phyloP scores from a whole-genome alignment of 164 flowering plant species.

The Magnolia kwangsiensis region DNA sequence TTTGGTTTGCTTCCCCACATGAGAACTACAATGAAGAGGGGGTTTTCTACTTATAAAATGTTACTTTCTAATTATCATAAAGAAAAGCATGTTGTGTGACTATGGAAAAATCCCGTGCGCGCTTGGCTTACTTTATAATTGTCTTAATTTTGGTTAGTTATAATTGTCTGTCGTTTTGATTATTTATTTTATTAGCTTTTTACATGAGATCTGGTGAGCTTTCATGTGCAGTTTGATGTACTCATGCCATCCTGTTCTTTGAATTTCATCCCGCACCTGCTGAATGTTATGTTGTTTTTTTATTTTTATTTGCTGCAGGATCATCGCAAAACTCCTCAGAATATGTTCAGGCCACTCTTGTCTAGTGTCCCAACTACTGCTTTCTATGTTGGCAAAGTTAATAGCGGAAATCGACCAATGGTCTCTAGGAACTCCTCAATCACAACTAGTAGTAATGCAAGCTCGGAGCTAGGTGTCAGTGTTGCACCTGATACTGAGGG shows the following conservation, averaged over 20 bases:
- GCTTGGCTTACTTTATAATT: too few species aligned
- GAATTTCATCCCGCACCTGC: not conserved
- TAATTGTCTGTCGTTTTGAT: too few species aligned
- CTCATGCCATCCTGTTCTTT: not conserved
- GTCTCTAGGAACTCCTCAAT: constrained; percentile 71
- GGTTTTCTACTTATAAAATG: not conserved
- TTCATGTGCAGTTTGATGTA: not conserved
- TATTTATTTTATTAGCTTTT: too few species aligned
- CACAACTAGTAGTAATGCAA: constrained; percentile 82
- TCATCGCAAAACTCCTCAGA: constrained; percentile 71
- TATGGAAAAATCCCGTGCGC: too few species aligned
- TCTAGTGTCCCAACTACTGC: constrained; percentile 92
- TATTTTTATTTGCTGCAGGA: constrained; percentile 46
- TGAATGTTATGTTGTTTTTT: not conserved
- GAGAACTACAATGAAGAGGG: too few species aligned
- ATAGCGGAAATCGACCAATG: constrained; percentile 49
- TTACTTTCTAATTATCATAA: not conserved
- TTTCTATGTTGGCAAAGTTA: constrained; percentile 67
- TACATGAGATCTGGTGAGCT: not conserved
- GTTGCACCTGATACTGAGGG: constrained; percentile 65
- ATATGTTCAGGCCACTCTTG: constrained; percentile 94
- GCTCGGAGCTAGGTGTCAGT: constrained; percentile 70
- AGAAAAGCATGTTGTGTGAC: too few species aligned
- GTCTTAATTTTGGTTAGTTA: too few species aligned
- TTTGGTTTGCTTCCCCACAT: too few species aligned